phyloP scores from a whole-genome alignment of 78 protist species.

The Chrysochromulina parva region DNA sequence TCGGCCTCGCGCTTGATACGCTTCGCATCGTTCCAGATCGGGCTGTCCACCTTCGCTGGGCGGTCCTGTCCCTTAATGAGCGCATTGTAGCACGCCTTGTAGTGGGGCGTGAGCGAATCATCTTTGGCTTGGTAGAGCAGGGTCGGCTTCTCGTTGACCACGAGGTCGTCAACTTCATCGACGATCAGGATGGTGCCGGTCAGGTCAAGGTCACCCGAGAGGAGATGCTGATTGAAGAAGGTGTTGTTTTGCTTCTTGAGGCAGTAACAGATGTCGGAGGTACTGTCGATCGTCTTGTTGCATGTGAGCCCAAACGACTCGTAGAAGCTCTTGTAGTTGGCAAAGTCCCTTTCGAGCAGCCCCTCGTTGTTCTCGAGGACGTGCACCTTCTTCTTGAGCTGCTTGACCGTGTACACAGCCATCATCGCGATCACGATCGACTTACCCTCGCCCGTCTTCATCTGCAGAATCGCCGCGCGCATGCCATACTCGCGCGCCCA shows the following conservation, averaged over 20 bases:
- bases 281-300: background rate
- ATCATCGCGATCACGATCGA: background rate
- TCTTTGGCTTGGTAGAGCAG: background rate
- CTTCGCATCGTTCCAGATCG: background rate
- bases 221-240: background rate
- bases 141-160: background rate
- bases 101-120: background rate
- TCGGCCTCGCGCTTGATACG: background rate
- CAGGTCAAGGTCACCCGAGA: background rate
- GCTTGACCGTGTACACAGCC: background rate
- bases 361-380: constrained; percentile 5
- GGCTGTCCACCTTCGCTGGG: background rate
- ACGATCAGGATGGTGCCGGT: background rate
- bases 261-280: background rate
- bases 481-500: background rate
- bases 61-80: background rate
- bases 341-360: background rate
- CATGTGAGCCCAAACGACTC: background rate
- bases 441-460: background rate
- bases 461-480: background rate
- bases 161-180: background rate
- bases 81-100: background rate
- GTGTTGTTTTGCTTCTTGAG: background rate
- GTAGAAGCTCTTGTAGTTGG: background rate
- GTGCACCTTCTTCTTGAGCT: background rate